Conservation (phyloP, 495 filamentous ascomycete species). For the Podospora pseudopauciseta region DNA sequence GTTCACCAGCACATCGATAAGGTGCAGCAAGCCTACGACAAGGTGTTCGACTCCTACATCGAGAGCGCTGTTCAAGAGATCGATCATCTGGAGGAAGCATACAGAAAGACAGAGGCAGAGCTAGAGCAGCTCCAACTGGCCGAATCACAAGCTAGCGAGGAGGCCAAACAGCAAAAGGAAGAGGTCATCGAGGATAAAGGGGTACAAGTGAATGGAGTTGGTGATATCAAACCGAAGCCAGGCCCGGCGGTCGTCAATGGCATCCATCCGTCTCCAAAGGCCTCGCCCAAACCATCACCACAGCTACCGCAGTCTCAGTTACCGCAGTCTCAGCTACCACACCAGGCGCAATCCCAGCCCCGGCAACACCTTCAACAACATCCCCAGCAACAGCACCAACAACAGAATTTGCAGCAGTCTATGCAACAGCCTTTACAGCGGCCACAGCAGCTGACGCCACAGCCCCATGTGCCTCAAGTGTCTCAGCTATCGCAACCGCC, state of each 20-base stretch:
- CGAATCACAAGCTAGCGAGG: constrained; percentile 48
- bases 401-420: background rate
- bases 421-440: background rate
- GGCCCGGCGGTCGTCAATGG: constrained; percentile 8
- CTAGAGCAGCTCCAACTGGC: background rate
- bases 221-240: constrained; percentile 18
- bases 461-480: background rate
- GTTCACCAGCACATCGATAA: constrained; percentile 60
- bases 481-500: background rate
- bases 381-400: background rate
- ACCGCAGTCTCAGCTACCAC: constrained; percentile 14
- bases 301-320: constrained; percentile 13
- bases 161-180: constrained; percentile 14
- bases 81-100: constrained; percentile 66
- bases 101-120: background rate
- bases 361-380: background rate
- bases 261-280: constrained; percentile 13
- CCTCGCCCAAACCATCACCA: constrained; percentile 15
- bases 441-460: background rate
- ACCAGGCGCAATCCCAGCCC: constrained; percentile 6
- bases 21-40: constrained; percentile 63
- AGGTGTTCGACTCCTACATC: constrained; percentile 71
- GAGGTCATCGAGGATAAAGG: constrained; percentile 29
- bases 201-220: constrained; percentile 29
- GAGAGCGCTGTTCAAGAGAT: constrained; percentile 65